phyloP scores from a whole-genome alignment of 495 filamentous ascomycete species.

The Penicillium arizonense region DNA sequence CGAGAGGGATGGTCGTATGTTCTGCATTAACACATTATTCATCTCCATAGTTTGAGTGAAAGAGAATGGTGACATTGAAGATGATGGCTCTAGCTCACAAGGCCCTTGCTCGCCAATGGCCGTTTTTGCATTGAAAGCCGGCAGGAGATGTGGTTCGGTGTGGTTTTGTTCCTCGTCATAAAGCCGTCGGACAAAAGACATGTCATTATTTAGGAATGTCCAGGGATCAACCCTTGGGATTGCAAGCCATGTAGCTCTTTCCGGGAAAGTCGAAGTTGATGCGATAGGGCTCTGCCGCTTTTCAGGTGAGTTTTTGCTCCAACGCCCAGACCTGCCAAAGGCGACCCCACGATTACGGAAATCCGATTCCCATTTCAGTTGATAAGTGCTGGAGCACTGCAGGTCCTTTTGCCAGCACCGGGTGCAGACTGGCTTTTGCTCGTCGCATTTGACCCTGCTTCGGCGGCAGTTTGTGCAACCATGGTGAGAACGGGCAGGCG shows the following conservation, averaged over 20 bases:
- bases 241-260: neutral
- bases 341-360: conserved; percentile 1
- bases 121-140: neutral
- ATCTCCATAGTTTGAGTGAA: neutral
- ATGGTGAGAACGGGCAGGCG: conserved; percentile 2
- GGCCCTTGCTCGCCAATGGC: too few species aligned
- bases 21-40: neutral
- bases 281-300: neutral
- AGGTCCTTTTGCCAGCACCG: conserved; percentile 9
- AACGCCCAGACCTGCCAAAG: conserved; percentile 1
- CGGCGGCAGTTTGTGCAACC: conserved; percentile 11
- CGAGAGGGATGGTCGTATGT: neutral
- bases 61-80: neutral
- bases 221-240: neutral
- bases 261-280: too few species aligned
- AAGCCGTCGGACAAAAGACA: neutral
- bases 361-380: conserved; percentile 2
- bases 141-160: neutral
- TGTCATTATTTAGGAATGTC: conserved; percentile 1
- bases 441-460: conserved; percentile 15
- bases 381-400: neutral
- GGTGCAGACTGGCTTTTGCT: conserved; percentile 9
- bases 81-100: neutral
- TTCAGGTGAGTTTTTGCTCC: neutral
- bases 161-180: neutral